Conservation (phyloP, 2,329 filamentous ascomycete species). For the Apiospora marii region DNA sequence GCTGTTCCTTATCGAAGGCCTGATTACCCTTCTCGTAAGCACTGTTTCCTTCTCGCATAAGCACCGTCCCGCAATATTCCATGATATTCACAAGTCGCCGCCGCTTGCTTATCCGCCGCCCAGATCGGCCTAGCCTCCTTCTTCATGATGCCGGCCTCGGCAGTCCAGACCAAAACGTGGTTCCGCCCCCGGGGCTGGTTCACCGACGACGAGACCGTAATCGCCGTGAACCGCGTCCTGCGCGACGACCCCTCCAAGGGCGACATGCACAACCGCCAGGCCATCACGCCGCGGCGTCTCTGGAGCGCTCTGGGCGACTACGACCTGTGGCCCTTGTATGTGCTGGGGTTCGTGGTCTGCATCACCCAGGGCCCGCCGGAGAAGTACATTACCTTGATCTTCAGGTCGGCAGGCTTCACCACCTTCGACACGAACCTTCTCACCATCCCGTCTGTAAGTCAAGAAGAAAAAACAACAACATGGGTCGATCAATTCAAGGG, state of each 20-base stretch:
- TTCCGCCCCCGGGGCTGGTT: conserved; percentile 64
- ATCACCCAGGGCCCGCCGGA: conserved; percentile 52
- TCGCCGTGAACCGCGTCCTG: conserved; percentile 63
- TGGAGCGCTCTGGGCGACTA: conserved; percentile 59
- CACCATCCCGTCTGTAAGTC: conserved; percentile 57
- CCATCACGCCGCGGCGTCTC: conserved; percentile 54
- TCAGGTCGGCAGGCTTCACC: conserved; percentile 58
- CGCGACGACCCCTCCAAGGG: conserved; percentile 67
- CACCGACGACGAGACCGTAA: conserved; percentile 62
- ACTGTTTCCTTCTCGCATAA: neutral
- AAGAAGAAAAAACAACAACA: neutral
- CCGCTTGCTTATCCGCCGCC: too few species aligned
- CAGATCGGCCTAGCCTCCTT: conserved; percentile 56
- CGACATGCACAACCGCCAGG: conserved; percentile 65
- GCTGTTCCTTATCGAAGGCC: conserved; percentile 64
- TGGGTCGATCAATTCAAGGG: neutral
- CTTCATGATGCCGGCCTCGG: conserved; percentile 60
- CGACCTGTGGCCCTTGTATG: conserved; percentile 64
- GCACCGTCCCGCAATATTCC: neutral
- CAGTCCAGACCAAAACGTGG: conserved; percentile 57
- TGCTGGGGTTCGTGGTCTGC: conserved; percentile 52
- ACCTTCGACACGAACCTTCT: conserved; percentile 65
- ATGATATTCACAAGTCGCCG: too few species aligned
- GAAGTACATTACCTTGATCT: conserved; percentile 60
- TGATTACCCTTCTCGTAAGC: conserved; percentile 53